Evolutionary conservation across 148 eudicot genomes (phyloP).

Genomic region (Simmondsia chinensis): DNA sequence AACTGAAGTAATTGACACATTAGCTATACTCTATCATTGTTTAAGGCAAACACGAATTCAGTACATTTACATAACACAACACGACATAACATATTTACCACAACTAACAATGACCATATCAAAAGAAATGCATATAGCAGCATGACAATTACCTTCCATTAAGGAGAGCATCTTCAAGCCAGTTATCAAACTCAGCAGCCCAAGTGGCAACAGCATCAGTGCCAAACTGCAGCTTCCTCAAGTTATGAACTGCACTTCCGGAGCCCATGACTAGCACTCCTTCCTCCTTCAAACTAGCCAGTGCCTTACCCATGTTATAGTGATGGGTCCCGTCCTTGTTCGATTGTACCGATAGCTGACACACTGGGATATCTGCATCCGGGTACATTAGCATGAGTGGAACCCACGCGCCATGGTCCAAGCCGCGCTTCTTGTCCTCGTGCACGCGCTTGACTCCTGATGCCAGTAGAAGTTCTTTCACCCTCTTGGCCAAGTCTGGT

Average conservation of each 20-base stretch:
- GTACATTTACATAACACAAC: too few relatives aligned
- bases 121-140: not conserved
- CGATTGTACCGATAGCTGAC: constrained; percentile 72
- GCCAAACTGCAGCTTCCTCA: constrained; percentile 21
- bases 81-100: not conserved
- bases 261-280: constrained; percentile 82
- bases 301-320: constrained; percentile 63
- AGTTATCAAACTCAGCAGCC: constrained; percentile 66
- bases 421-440: constrained; percentile 66
- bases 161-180: constrained; percentile 70
- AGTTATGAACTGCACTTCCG: constrained; percentile 68
- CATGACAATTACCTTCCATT: constrained; percentile 36
- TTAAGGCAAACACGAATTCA: too few relatives aligned
- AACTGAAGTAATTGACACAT: too few relatives aligned
- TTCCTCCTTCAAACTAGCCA: constrained; percentile 65
- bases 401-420: constrained; percentile 90
- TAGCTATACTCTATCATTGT: too few relatives aligned
- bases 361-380: constrained; percentile 78
- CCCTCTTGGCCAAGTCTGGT: constrained; percentile 61
- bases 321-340: constrained; percentile 49
- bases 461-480: constrained; percentile 41
- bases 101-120: not conserved
- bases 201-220: constrained; percentile 32
- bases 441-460: constrained; percentile 41
- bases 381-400: constrained; percentile 94